phyloP scores from a whole-genome alignment of 352 stramenopile species.

The Phytophthora megakarya region DNA sequence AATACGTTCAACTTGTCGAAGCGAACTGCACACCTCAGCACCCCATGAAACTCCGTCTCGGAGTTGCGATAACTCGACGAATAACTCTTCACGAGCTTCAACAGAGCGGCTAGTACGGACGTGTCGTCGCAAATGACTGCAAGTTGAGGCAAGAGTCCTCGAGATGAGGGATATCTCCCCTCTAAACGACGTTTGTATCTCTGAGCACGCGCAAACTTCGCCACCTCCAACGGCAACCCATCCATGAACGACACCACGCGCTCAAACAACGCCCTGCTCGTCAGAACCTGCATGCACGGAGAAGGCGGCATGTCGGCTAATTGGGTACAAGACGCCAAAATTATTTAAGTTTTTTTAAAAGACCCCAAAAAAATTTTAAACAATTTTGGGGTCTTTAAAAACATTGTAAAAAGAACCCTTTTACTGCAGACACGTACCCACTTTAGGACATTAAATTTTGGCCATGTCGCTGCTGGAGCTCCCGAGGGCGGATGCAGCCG shows the following conservation, averaged over 20 bases:
- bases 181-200: conserved; percentile 30
- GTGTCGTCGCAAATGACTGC: conserved; percentile 36
- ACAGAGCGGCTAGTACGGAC: conserved; percentile 23
- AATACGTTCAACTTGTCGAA: conserved; percentile 33
- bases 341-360: neutral
- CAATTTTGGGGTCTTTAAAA: too few species aligned
- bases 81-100: conserved; percentile 10
- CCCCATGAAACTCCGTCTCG: conserved; percentile 33
- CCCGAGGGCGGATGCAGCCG: conserved; percentile 32
- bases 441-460: too few species aligned
- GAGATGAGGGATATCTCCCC: conserved; percentile 31
- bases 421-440: neutral
- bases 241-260: conserved; percentile 38
- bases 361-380: too few species aligned
- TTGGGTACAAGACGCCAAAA: neutral
- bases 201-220: conserved; percentile 25
- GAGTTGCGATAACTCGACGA: conserved; percentile 14
- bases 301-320: neutral
- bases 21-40: conserved; percentile 36
- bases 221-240: conserved; percentile 31
- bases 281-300: conserved; percentile 27
- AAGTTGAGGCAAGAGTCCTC: conserved; percentile 31
- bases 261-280: conserved; percentile 22
- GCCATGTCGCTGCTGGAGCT: conserved; percentile 28
- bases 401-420: too few species aligned